phyloP scores from a whole-genome alignment of 1,284 basidiomycete genomes.

The Cystobasidium pallidum region DNA sequence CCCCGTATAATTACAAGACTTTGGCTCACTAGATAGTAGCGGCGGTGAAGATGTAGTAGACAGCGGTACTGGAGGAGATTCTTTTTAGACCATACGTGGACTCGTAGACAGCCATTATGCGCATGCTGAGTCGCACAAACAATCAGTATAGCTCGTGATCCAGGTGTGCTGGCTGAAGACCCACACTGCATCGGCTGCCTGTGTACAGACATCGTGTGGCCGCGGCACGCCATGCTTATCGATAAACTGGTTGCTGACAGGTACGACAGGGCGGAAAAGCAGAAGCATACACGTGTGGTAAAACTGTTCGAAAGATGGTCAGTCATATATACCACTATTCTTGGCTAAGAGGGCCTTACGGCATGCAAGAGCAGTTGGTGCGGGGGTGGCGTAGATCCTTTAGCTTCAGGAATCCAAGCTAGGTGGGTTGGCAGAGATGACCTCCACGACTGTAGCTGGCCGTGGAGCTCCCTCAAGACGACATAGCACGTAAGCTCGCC shows the following conservation, averaged over 20 bases:
- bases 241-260: conserved; percentile 42
- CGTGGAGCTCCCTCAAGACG: conserved; percentile 32
- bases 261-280: conserved; percentile 39
- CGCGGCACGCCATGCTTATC: conserved; percentile 39
- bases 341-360: conserved; percentile 1
- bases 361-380: conserved; percentile 43
- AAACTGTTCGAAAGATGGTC: conserved; percentile 18
- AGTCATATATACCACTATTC: background rate
- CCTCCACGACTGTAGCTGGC: conserved; percentile 34
- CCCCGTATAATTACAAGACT: background rate
- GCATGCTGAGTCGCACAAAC: conserved; percentile 1
- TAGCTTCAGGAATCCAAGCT: conserved; percentile 25
- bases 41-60: conserved; percentile 44
- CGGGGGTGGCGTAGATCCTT: conserved; percentile 28
- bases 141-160: too few relatives aligned
- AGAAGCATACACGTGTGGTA: conserved; percentile 39
- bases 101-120: conserved; percentile 43
- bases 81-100: conserved; percentile 32
- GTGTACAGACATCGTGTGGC: conserved; percentile 39
- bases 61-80: conserved; percentile 39
- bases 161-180: background rate
- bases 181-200: conserved; percentile 37
- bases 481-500: conserved; percentile 40
- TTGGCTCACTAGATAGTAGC: conserved; percentile 42
- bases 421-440: conserved; percentile 30